These are phyloP conservation scores for Larix kaempferi DNA, from an alignment of 75 land plant genomes.

Conservation along the genomic window DNA sequence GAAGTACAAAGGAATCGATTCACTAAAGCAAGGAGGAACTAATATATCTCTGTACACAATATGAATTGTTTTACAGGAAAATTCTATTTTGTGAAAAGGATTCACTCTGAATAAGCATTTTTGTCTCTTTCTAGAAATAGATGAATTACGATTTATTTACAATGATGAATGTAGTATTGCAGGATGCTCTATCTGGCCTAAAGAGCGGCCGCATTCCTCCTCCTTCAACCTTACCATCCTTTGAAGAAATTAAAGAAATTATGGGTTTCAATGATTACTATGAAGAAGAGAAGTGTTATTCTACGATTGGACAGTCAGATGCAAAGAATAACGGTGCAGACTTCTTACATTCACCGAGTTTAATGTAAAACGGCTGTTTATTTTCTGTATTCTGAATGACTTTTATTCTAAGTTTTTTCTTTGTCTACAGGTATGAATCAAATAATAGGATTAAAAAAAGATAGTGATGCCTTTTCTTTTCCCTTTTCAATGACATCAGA, in stretches of 20 bases:
- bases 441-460: not conserved
- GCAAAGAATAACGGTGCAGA: not conserved
- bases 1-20: not conserved
- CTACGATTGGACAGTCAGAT: not conserved
- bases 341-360: not conserved
- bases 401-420: not conserved
- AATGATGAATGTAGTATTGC: constrained; percentile 11
- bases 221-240: constrained; percentile 72
- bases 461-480: not conserved
- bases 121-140: not conserved
- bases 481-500: not conserved
- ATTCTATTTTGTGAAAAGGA: not conserved
- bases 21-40: not conserved
- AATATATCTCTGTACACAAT: not conserved
- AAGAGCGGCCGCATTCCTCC: constrained; percentile 75
- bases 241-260: constrained; percentile 73
- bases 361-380: not conserved
- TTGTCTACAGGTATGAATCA: not conserved
- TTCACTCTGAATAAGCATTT: not conserved
- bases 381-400: not conserved
- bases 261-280: constrained; percentile 78
- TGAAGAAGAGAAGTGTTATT: constrained; percentile 70
- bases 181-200: constrained; percentile 87
- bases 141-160: not conserved
- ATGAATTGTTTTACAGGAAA: not conserved